Percentiles rank a stretch among this genome's conserved stretches.
Conservation (phyloP, 345 rosid species). For the Camelina hispida region DNA sequence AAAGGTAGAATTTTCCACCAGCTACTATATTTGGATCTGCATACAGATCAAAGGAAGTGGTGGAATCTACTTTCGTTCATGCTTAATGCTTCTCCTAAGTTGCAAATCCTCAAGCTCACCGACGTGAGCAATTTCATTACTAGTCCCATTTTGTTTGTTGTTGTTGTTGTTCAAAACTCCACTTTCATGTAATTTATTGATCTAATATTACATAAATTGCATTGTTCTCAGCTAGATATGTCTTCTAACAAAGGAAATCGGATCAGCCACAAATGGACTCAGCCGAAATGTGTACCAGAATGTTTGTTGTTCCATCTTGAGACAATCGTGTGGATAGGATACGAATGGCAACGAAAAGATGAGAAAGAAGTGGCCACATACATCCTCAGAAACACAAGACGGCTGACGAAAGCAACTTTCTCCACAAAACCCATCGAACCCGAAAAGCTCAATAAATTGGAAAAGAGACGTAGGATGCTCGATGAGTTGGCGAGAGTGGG, state of each 20-base stretch:
- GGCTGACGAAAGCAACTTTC: background rate
- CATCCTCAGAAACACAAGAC: background rate
- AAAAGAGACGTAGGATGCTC: background rate
- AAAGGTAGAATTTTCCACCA: background rate
- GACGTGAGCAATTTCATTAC: background rate
- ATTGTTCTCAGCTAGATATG: background rate
- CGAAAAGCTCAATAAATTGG: background rate
- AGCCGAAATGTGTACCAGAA: slow-evolving; percentile 20
- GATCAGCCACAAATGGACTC: background rate
- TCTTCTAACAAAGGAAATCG: background rate
- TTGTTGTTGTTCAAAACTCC: too few species aligned
- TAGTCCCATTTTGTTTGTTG: background rate
- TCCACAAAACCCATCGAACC: background rate
- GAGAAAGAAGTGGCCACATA: slow-evolving; percentile 26
- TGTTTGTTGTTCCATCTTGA: slow-evolving; percentile 26
- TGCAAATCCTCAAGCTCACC: slow-evolving; percentile 11
- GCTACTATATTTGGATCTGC: background rate
- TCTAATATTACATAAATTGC: background rate
- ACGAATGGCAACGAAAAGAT: background rate
- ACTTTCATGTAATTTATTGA: background rate
- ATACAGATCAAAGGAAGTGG: background rate
- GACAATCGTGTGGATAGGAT: background rate
- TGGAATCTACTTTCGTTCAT: background rate
- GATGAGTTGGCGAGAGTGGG: background rate
- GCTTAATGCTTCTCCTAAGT: slow-evolving; percentile 6